phyloP scores from a whole-genome alignment of 2,329 filamentous ascomycete species.

The Orbilia javanica region DNA sequence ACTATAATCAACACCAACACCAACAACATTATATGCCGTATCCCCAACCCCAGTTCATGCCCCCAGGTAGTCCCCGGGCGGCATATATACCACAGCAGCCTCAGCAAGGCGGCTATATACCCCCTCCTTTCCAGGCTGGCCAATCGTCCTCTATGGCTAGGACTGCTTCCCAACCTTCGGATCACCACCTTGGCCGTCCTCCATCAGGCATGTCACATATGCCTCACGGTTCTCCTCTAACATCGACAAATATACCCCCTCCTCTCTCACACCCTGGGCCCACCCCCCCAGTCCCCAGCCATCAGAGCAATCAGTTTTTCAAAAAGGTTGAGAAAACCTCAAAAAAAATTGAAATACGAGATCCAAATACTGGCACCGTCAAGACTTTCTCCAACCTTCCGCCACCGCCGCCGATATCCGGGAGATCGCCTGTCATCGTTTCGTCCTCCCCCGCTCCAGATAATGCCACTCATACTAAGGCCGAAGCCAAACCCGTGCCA shows the following conservation, averaged over 20 bases:
- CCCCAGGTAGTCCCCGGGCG: constrained; percentile 67
- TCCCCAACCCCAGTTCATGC: constrained; percentile 64
- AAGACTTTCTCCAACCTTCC: constrained; percentile 63
- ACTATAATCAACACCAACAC: constrained; percentile 62
- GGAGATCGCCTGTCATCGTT: constrained; percentile 74
- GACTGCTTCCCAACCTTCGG: constrained; percentile 83
- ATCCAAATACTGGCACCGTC: constrained; percentile 58
- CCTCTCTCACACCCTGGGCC: constrained; percentile 69
- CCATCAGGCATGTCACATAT: constrained; percentile 74
- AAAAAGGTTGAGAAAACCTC: constrained; percentile 69
- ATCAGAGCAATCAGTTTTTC: constrained; percentile 71
- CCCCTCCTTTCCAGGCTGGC: constrained; percentile 66
- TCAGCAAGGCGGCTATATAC: constrained; percentile 67
- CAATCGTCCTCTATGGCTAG: constrained; percentile 82
- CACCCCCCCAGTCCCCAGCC: constrained; percentile 66
- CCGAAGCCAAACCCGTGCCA: constrained; percentile 82
- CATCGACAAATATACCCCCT: constrained; percentile 60
- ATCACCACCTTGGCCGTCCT: constrained; percentile 69
- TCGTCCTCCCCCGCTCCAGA: constrained; percentile 77
- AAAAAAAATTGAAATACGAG: constrained; percentile 63
- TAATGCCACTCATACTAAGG: constrained; percentile 75
- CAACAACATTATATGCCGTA: constrained; percentile 39
- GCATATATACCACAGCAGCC: constrained; percentile 68
- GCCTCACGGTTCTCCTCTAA: constrained; percentile 71
- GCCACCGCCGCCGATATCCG: constrained; percentile 70